phyloP scores from a whole-genome alignment of 2,329 filamentous ascomycete genomes.

The Aureobasidium mangrovei region DNA sequence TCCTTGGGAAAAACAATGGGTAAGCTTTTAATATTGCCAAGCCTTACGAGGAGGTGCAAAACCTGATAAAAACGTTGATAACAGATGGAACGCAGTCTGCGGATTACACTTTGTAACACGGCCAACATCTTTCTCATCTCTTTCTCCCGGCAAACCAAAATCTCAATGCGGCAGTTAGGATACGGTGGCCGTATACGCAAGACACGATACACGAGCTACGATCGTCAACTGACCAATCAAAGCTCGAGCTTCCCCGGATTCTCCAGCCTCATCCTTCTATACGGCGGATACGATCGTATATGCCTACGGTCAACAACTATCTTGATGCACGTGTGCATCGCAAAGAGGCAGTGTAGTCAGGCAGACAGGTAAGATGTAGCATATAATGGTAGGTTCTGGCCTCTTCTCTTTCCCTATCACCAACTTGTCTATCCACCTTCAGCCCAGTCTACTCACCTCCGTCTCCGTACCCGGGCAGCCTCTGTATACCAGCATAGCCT shows the following conservation, averaged over 20 bases:
- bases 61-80: too few species aligned
- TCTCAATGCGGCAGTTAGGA: too few species aligned
- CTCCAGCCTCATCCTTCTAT: background rate
- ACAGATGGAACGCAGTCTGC: too few species aligned
- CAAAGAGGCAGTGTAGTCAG: conserved; percentile 1
- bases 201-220: too few species aligned
- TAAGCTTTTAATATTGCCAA: too few species aligned
- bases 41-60: too few species aligned
- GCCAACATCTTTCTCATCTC: too few species aligned
- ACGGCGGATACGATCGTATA: conserved; percentile 5
- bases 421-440: background rate
- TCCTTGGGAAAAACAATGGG: too few species aligned
- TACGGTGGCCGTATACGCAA: too few species aligned
- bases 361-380: background rate
- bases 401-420: background rate
- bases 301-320: conserved; percentile 4
- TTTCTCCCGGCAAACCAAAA: too few species aligned
- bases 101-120: too few species aligned
- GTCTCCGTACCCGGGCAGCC: background rate
- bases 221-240: background rate
- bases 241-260: background rate
- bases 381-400: background rate
- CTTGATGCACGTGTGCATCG: background rate
- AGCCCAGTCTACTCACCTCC: background rate
- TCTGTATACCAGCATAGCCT: background rate